Conservation (phyloP, 352 stramenopile species). For the Phytophthora chlamydospora region DNA sequence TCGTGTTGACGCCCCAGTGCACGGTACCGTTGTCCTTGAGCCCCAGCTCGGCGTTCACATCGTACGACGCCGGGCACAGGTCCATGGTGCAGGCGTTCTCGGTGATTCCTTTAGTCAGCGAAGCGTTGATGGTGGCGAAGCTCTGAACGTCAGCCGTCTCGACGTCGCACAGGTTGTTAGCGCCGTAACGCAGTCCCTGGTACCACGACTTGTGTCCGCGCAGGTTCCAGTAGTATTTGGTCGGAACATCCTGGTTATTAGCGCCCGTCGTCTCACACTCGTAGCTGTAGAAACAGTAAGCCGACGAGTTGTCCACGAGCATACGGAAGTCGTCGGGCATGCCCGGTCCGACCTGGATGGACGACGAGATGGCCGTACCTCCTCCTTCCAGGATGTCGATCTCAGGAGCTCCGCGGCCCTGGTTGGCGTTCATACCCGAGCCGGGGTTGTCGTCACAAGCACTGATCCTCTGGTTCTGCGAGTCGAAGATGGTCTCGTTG, state of each 20-base stretch:
- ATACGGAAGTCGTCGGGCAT: conserved; percentile 64
- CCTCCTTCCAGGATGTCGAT: conserved; percentile 96
- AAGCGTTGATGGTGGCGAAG: conserved; percentile 48
- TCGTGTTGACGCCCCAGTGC: conserved; percentile 53
- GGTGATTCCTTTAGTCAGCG: conserved; percentile 49
- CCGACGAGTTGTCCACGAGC: conserved; percentile 31
- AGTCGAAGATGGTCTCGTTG: conserved; percentile 64
- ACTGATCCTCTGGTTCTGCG: conserved; percentile 77
- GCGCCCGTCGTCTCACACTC: conserved; percentile 47
- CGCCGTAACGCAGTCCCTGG: conserved; percentile 60
- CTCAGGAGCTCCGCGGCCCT: conserved; percentile 93
- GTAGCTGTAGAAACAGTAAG: conserved; percentile 54
- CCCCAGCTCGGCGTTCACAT: conserved; percentile 51
- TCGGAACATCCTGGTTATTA: conserved; percentile 56
- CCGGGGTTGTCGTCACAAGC: conserved; percentile 93
- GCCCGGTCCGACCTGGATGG: conserved; percentile 87
- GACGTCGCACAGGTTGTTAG: conserved; percentile 62
- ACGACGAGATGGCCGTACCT: conserved; percentile 85
- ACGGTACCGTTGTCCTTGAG: conserved; percentile 43
- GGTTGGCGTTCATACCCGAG: conserved; percentile 86
- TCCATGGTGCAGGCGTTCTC: conserved; percentile 54
- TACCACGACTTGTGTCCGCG: conserved; percentile 77
- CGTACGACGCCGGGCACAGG: conserved; percentile 70
- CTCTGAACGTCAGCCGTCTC: conserved; percentile 38
- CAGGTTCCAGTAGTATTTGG: conserved; percentile 45